phyloP scores from a whole-genome alignment of 164 flowering plant species.

The Cinnamomum chago region DNA sequence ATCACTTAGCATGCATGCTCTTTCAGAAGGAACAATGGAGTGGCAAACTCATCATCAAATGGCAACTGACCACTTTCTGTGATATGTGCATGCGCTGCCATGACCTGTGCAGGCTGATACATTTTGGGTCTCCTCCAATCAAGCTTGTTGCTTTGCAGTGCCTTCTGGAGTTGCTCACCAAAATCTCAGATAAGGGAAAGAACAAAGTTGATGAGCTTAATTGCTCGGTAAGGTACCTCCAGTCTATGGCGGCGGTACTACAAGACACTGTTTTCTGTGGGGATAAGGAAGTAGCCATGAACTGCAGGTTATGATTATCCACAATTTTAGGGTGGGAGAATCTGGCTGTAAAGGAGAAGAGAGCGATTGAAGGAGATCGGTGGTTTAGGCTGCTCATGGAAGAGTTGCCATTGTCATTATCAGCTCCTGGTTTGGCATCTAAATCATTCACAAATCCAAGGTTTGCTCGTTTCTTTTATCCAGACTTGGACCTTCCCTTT shows the following conservation, averaged over 20 bases:
- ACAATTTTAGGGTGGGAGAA: slow-evolving; percentile 57
- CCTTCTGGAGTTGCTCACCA: slow-evolving; percentile 51
- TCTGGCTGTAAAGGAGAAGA: slow-evolving; percentile 21
- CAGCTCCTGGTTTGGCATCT: slow-evolving; percentile 62
- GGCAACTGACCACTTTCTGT: slow-evolving; percentile 24
- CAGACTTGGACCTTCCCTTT: no score
- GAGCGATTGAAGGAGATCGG: slow-evolving; percentile 20
- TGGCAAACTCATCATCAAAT: slow-evolving; percentile 36
- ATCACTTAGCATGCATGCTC: no score
- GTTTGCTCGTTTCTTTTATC: no score
- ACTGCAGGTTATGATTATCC: slow-evolving; percentile 63
- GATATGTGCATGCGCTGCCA: slow-evolving; percentile 45
- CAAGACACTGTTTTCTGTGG: slow-evolving; percentile 58
- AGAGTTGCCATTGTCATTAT: slow-evolving; percentile 66
- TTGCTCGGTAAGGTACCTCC: slow-evolving; percentile 39
- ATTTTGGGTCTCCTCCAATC: slow-evolving; percentile 74
- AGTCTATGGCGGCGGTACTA: slow-evolving; percentile 52
- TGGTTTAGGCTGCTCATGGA: slow-evolving; percentile 87
- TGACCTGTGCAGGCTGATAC: slow-evolving; percentile 66
- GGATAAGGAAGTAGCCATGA: slow-evolving; percentile 62
- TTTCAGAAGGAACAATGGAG: slow-evolving; percentile 15
- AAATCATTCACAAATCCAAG: slow-evolving; percentile 17
- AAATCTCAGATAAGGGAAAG: slow-evolving; percentile 42
- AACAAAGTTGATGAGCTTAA: slow-evolving; percentile 24
- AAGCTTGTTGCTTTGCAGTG: slow-evolving; percentile 77